A percentile compares a stretch with the other conserved stretches of the same genome.
phyloP scores from a whole-genome alignment of 2,329 filamentous ascomycete genomes.

The Alternaria triticimaculans region DNA sequence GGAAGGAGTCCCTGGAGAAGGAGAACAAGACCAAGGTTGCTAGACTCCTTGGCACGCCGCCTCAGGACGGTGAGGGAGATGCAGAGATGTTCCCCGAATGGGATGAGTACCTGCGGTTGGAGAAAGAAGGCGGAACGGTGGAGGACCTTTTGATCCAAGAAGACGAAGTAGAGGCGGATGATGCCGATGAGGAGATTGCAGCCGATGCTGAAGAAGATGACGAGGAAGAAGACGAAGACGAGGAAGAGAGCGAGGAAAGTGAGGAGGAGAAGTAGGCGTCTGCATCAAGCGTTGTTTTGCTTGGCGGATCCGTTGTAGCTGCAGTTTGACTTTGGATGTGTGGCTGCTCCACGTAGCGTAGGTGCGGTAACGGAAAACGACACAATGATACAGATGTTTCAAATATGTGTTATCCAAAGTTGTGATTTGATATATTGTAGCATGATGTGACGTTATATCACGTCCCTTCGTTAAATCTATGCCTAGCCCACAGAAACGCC shows the following conservation, averaged over 20 bases:
- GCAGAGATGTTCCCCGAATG: conserved; percentile 95
- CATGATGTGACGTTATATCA: background rate
- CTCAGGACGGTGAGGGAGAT: conserved; percentile 64
- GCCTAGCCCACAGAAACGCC: conserved; percentile 3
- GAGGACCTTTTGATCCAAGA: conserved; percentile 44
- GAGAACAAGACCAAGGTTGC: conserved; percentile 84
- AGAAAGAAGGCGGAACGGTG: conserved; percentile 69
- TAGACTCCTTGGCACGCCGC: conserved; percentile 82
- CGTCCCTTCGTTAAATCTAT: background rate
- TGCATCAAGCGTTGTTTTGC: background rate
- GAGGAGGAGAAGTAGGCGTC: background rate
- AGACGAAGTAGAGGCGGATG: conserved; percentile 41
- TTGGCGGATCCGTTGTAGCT: background rate
- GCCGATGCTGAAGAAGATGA: conserved; percentile 39
- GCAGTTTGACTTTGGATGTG: background rate
- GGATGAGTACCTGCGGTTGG: conserved; percentile 86
- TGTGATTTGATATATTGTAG: background rate
- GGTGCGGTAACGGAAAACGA: conserved; percentile 4
- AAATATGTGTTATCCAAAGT: background rate
- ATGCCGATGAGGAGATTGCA: conserved; percentile 43
- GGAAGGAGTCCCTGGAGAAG: conserved; percentile 86
- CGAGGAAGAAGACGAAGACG: conserved; percentile 33
- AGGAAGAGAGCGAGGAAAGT: conserved; percentile 18
- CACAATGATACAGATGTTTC: conserved; percentile 3
- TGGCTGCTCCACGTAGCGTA: background rate